Conservation (phyloP, 225 moss, liverwort and hornwort species). For the Bryum argenteum region DNA sequence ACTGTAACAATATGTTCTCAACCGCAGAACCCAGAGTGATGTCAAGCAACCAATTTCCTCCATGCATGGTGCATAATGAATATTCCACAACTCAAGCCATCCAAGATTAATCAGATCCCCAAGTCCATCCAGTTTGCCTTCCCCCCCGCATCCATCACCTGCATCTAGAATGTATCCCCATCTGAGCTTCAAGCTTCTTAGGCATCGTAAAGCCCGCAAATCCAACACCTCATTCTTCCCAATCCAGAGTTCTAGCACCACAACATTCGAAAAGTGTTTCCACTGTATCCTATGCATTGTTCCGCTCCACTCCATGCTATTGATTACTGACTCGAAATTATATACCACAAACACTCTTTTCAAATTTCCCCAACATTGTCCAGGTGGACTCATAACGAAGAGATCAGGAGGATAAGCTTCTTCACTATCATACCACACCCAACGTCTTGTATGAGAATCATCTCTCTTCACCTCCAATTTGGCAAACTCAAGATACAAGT, state of each 20-base stretch:
- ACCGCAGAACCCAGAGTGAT: neutral
- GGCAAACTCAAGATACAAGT: constrained; percentile 21
- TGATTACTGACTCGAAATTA: no score
- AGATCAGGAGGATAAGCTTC: no score
- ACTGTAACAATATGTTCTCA: neutral
- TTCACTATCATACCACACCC: constrained; percentile 16
- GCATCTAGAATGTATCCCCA: no score
- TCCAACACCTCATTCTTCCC: neutral
- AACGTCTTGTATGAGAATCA: neutral
- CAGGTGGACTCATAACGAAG: no score
- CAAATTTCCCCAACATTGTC: neutral
- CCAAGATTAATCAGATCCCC: constrained; percentile 3
- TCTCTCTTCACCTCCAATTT: constrained; percentile 13
- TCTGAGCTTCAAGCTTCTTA: neutral
- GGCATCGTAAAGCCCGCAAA: constrained; percentile 12
- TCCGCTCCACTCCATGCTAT: neutral
- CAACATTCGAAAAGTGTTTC: constrained; percentile 11
- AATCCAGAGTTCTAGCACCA: constrained; percentile 15
- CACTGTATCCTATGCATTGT: neutral
- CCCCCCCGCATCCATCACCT: no score
- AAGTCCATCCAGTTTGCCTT: neutral
- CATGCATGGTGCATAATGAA: neutral
- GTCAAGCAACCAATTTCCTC: constrained; percentile 14
- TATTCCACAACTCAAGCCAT: neutral
- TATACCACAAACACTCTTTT: neutral